Evolutionary conservation across 176 grass and related monocot species (phyloP).

Genomic region (Pharus latifolius): DNA sequence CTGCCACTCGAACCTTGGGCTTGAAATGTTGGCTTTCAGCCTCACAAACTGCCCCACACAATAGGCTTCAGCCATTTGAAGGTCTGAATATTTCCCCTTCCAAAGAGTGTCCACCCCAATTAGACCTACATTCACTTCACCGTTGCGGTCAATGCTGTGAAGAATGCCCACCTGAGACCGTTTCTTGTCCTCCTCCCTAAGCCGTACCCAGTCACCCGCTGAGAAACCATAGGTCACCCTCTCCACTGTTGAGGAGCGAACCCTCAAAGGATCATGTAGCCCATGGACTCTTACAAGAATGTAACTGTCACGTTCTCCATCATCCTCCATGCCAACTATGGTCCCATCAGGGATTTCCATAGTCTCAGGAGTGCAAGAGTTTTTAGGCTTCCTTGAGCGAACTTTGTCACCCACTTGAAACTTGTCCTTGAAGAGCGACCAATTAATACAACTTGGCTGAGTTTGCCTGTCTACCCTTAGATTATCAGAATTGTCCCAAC

Average conservation of each 20-base stretch:
- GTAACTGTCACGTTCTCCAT: slow-evolving; percentile 39
- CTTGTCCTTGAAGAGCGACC: slow-evolving; percentile 71
- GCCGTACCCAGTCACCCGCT: slow-evolving; percentile 70
- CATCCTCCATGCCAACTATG: slow-evolving; percentile 69
- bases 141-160: slow-evolving; percentile 62
- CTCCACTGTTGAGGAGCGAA: slow-evolving; percentile 45
- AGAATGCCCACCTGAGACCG: slow-evolving; percentile 74
- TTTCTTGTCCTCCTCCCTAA: slow-evolving; percentile 63
- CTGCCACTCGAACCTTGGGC: slow-evolving; percentile 82
- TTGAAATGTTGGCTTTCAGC: slow-evolving; percentile 35
- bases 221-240: slow-evolving; percentile 74
- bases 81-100: slow-evolving; percentile 59
- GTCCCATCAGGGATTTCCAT: slow-evolving; percentile 92
- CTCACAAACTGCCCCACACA: slow-evolving; percentile 80
- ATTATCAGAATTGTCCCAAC: slow-evolving; percentile 28
- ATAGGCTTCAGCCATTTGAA: slow-evolving; percentile 87
- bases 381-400: slow-evolving; percentile 68
- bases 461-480: slow-evolving; percentile 19
- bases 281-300: slow-evolving; percentile 77
- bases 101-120: slow-evolving; percentile 79
- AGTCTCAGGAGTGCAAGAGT: slow-evolving; percentile 52
- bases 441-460: slow-evolving; percentile 31
- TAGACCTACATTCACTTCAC: slow-evolving; percentile 50
- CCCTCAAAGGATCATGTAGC: slow-evolving; percentile 60
- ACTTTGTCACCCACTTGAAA: slow-evolving; percentile 68